Base-by-base conservation (phyloP, 768 basidiomycete species). In the Phylloporus sp. region DNA sequence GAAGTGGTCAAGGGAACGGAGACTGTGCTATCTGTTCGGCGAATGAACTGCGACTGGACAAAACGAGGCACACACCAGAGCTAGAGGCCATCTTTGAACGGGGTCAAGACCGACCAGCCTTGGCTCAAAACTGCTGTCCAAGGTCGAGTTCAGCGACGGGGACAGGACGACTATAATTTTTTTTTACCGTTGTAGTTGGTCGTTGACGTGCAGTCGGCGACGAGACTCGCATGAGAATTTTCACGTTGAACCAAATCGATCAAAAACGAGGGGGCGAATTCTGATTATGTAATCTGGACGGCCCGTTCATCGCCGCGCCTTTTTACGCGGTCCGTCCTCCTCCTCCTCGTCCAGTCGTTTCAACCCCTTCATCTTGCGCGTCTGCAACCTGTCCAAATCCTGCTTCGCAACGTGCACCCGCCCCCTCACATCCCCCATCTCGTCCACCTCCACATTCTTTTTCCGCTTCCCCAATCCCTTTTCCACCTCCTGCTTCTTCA, bases 371-470 rank as follows among this genome's bases (percentile, higher is more conserved):
- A 98, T 95, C 76, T 96, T 96, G 62, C 92, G 78, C 48, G 84
- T 84, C 75, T 96, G 92, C 68, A 98, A 59, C 71, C 78, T 87
- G 54, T 67, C 69, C 58, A 99, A 64, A 69, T 98, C 90, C 72
- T 99, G 95, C 66, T 81, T 90, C 48, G 72, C 88, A 46, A 98
- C 68, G 67, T 98, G 94, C 23, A 99, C 80, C 48, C 82, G 76
- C 35, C 94, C 96, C 58, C 95, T 79, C 68, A 93, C 66, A 64
- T 99, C 90, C 46, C 96, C 96, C 95, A 98, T 96, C 67, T 90
- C 91, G 72, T 99, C 95, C 58, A 92, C 89, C 72, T 92, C 91
- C 68, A 91, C 63, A 63, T 99, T 99, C 80, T 92, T 94, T 68
- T 76, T 80, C 76, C 88, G 90, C 77, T 89, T 90, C n/a, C 90